phyloP scores from a whole-genome alignment of 2,329 filamentous ascomycete species.

The Botrytis tulipae region DNA sequence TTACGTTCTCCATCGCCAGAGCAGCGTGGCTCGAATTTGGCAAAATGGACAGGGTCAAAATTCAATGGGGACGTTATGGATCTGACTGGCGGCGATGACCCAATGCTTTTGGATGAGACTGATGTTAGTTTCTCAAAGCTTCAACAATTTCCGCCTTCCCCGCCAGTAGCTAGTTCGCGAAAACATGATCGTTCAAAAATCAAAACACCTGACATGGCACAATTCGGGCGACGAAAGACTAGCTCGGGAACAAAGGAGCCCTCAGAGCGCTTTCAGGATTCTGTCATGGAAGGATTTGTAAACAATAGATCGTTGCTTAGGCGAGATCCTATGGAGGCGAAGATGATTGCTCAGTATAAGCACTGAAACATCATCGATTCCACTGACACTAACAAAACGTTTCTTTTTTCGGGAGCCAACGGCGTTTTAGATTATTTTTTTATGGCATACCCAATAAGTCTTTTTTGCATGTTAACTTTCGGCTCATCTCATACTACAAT shows the following conservation, averaged over 20 bases:
- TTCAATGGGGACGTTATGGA: not conserved
- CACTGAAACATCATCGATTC: not conserved
- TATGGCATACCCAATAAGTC: slow-evolving; percentile 7
- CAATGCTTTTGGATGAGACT: slow-evolving; percentile 8
- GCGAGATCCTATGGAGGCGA: slow-evolving; percentile 1
- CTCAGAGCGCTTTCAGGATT: not conserved
- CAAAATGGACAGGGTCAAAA: not conserved
- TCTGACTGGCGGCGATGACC: slow-evolving; percentile 12
- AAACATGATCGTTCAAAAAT: not conserved
- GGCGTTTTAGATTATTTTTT: slow-evolving; percentile 5
- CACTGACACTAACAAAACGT: not conserved
- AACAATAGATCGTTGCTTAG: not conserved
- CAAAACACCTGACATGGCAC: not conserved
- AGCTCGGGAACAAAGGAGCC: not conserved
- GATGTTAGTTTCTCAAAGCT: not conserved
- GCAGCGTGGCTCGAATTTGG: not conserved
- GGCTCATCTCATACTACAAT: not conserved
- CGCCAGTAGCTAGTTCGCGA: not conserved
- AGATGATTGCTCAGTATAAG: slow-evolving; percentile 6
- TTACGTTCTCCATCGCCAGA: not conserved
- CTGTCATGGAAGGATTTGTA: not conserved
- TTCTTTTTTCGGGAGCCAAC: not conserved
- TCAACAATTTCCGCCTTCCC: not conserved
- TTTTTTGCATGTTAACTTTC: not conserved
- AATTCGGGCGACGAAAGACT: not conserved